phyloP scores from a whole-genome alignment of 108 stramenopile species.

The Hondaea fermentalgiana region DNA sequence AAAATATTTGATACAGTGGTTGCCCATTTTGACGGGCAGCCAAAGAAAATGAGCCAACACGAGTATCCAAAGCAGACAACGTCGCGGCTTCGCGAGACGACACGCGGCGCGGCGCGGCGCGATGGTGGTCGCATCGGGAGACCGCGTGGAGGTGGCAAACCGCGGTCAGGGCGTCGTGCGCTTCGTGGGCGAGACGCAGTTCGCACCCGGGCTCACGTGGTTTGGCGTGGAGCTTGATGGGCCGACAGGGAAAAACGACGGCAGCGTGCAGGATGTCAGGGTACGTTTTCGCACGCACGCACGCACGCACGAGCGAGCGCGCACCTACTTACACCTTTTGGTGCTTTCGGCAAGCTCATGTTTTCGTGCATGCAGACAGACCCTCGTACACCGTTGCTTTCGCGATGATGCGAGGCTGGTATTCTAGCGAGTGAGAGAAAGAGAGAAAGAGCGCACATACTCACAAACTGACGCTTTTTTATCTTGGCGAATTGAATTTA shows the following conservation, averaged over 20 bases:
- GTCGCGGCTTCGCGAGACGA: background rate
- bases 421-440: too few relatives aligned
- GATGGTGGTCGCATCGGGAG: background rate
- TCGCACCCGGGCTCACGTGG: conserved; percentile 27
- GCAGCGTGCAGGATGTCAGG: conserved; percentile 17
- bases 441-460: too few relatives aligned
- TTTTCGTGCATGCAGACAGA: too few relatives aligned
- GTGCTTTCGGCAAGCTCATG: too few relatives aligned
- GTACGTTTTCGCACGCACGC: background rate
- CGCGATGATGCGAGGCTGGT: too few relatives aligned
- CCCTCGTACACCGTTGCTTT: too few relatives aligned
- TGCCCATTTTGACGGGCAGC: too few relatives aligned
- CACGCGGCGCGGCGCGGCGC: background rate
- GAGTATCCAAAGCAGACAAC: too few relatives aligned
- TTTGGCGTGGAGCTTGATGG: conserved; percentile 31
- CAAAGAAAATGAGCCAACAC: too few relatives aligned
- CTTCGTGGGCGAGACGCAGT: conserved; percentile 25
- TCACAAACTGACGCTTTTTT: too few relatives aligned
- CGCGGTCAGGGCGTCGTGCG: conserved; percentile 15
- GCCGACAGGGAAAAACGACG: conserved; percentile 26
- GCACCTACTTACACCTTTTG: too few relatives aligned
- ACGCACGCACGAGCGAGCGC: background rate
- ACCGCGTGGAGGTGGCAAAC: background rate
- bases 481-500: background rate
- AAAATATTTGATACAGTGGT: too few relatives aligned